Conservation (phyloP, 257 asterid species). For the Capsicum pubescens region DNA sequence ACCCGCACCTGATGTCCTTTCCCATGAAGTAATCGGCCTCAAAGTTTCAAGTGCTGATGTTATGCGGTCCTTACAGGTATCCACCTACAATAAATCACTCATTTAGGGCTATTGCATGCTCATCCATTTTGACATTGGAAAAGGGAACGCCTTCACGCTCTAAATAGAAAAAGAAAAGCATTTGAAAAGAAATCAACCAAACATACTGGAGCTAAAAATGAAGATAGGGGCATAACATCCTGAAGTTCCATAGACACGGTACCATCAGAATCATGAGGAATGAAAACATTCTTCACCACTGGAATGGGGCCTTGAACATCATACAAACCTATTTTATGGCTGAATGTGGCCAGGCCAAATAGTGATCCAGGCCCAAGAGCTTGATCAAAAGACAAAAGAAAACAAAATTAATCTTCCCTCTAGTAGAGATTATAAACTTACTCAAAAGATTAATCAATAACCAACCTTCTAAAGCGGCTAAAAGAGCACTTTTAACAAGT, state of each 20-base stretch:
- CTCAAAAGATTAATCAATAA: conserved; percentile 25
- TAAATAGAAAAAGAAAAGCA: conserved; percentile 20
- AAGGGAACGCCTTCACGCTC: neutral
- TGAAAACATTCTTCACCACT: conserved; percentile 88
- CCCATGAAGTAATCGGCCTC: conserved; percentile 93
- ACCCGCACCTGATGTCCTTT: conserved; percentile 84
- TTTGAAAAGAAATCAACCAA: conserved; percentile 30
- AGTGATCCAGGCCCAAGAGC: conserved; percentile 98
- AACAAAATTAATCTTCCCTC: conserved; percentile 31
- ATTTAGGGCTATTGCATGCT: conserved; percentile 31
- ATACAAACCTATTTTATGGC: conserved; percentile 95
- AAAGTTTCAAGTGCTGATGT: conserved; percentile 90
- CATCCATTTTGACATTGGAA: conserved; percentile 17
- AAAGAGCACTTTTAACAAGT: conserved; percentile 92
- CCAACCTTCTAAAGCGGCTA: conserved; percentile 98
- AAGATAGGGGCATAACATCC: conserved; percentile 95
- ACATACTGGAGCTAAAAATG: conserved; percentile 95
- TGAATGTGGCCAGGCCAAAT: conserved; percentile 94
- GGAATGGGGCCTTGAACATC: conserved; percentile 99
- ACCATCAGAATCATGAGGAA: conserved; percentile 79
- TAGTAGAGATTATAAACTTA: neutral
- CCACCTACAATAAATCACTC: conserved; percentile 63
- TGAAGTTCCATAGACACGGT: conserved; percentile 79
- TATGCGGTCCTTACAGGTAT: conserved; percentile 86
- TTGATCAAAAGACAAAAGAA: conserved; percentile 46